Evolutionary conservation across 176 grass and related monocot genomes (phyloP).

Genomic region (Oryza meridionalis): DNA sequence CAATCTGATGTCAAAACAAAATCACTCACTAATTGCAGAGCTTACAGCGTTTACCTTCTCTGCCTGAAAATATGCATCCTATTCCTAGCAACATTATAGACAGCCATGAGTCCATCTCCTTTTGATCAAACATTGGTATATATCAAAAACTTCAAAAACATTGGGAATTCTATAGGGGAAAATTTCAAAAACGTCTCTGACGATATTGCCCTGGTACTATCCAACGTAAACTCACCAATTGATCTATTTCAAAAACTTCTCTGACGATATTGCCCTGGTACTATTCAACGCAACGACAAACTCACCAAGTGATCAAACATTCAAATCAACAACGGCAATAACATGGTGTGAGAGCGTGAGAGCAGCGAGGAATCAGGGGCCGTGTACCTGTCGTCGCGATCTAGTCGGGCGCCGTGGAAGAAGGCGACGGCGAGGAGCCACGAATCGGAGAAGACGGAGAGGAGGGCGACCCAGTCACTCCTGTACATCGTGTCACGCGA

Average conservation of each 20-base stretch:
- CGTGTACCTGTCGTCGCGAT: slow-evolving; percentile 47
- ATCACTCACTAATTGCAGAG: neutral
- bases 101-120: neutral
- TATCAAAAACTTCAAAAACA: too few relatives aligned
- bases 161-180: neutral
- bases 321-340: slow-evolving; percentile 12
- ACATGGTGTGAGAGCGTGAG: neutral
- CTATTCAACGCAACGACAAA: neutral
- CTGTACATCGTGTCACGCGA: slow-evolving; percentile 41
- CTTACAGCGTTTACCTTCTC: neutral
- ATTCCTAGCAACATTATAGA: neutral
- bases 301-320: neutral
- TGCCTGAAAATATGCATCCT: neutral
- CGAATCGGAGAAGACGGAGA: slow-evolving; percentile 51
- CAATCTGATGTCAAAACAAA: neutral
- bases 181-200: neutral
- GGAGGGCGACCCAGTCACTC: slow-evolving; percentile 44
- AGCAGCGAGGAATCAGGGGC: slow-evolving; percentile 9
- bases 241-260: neutral
- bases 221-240: neutral
- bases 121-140: neutral
- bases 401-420: slow-evolving; percentile 49
- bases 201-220: neutral
- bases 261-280: neutral
- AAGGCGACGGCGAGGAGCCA: slow-evolving; percentile 64